Evolutionary conservation across 345 rosid species (phyloP).

Genomic region (Salix suchowensis): DNA sequence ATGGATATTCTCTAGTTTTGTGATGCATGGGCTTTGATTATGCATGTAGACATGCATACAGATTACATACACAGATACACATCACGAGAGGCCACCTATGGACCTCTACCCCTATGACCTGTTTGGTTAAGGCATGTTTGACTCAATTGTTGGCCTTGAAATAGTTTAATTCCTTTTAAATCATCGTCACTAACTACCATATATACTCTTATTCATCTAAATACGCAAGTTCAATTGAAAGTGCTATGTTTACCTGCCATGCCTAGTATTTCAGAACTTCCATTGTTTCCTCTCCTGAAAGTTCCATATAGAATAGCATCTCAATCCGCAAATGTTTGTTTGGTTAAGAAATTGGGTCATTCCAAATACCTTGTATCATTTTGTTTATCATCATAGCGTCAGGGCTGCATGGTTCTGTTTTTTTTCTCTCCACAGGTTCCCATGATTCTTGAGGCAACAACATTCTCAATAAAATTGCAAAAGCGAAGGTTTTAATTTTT

Average conservation of each 20-base stretch:
- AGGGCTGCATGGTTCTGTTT: not conserved
- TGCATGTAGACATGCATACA: not conserved
- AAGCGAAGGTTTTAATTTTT: conserved; percentile 68
- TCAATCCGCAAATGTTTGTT: not conserved
- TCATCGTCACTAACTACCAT: not conserved
- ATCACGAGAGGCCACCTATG: not conserved
- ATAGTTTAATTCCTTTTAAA: not conserved
- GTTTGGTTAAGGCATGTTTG: not conserved
- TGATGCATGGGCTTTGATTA: not conserved
- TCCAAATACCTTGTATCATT: not conserved
- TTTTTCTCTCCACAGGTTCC: conserved; percentile 53
- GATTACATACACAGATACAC: not conserved
- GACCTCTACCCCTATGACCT: not conserved
- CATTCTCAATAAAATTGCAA: conserved; percentile 76
- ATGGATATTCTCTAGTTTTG: not conserved
- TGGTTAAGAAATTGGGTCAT: too few relatives aligned
- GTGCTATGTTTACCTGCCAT: not conserved
- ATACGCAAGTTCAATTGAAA: not conserved
- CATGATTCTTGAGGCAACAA: conserved; percentile 71
- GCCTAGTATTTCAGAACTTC: not conserved
- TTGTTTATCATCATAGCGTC: not conserved
- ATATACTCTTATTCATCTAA: not conserved
- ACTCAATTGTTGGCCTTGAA: not conserved
- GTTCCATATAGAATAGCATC: not conserved
- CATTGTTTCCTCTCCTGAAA: not conserved